Conservation (phyloP, 306 rosid species). For the Betula pendula region DNA sequence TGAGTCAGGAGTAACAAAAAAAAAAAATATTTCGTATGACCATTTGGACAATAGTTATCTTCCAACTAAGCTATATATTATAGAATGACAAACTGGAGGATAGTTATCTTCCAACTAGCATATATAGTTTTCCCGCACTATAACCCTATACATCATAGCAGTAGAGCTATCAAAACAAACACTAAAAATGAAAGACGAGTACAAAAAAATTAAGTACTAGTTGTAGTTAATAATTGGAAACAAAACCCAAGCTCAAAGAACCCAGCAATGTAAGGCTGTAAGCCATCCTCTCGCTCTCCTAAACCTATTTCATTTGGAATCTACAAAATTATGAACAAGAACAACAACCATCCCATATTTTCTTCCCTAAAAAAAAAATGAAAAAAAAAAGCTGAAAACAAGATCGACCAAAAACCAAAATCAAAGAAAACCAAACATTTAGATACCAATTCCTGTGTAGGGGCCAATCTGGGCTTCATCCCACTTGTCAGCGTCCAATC, state of each 20-base stretch:
- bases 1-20: constrained; percentile 98
- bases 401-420: background rate
- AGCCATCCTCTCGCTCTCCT: constrained; percentile 70
- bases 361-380: background rate
- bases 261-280: constrained; percentile 59
- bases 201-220: background rate
- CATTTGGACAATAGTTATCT: too few relatives aligned
- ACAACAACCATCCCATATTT: too few relatives aligned
- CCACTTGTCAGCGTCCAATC: too few relatives aligned
- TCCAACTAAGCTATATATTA: too few relatives aligned
- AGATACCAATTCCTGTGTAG: too few relatives aligned
- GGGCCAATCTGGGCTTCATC: too few relatives aligned
- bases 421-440: background rate
- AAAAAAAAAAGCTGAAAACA: too few relatives aligned
- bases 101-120: too few relatives aligned
- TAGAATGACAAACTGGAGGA: too few relatives aligned
- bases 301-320: constrained; percentile 72
- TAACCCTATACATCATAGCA: background rate
- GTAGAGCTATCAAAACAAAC: too few relatives aligned
- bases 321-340: constrained; percentile 28
- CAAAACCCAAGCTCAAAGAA: constrained; percentile 67
- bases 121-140: background rate
- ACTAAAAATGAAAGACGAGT: too few relatives aligned
- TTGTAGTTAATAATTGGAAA: background rate
- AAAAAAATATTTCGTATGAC: constrained; percentile 31